phyloP scores from a whole-genome alignment of 2,329 filamentous ascomycete species.

The Byssoonygena ceratinophila region DNA sequence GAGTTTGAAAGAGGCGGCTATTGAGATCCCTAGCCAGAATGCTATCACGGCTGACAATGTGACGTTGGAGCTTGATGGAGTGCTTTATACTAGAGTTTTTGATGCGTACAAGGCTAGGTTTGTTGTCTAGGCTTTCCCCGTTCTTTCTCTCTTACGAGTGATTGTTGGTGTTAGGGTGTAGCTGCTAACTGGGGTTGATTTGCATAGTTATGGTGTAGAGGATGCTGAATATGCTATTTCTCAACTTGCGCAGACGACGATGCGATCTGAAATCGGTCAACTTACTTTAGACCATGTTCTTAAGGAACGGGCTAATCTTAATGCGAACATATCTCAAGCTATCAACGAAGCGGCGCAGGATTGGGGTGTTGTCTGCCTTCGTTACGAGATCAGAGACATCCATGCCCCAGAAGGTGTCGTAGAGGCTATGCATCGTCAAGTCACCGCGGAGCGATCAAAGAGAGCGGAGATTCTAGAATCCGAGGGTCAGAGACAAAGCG shows the following conservation, averaged over 20 bases:
- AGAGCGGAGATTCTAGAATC: slow-evolving; percentile 95
- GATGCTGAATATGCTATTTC: slow-evolving; percentile 98
- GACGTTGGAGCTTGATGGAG: slow-evolving; percentile 88
- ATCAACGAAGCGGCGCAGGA: slow-evolving; percentile 97
- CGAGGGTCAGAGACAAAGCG: slow-evolving; percentile 90
- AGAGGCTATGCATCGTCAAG: slow-evolving; percentile 95
- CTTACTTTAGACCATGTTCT: slow-evolving; percentile 92
- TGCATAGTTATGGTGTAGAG: slow-evolving; percentile 79
- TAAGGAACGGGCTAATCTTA: slow-evolving; percentile 90
- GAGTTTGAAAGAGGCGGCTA: slow-evolving; percentile 87
- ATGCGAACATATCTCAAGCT: slow-evolving; percentile 95
- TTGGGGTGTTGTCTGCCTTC: slow-evolving; percentile 91
- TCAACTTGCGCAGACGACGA: slow-evolving; percentile 94
- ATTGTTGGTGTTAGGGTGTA: background rate
- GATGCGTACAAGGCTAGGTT: slow-evolving; percentile 96
- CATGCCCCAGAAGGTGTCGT: slow-evolving; percentile 90
- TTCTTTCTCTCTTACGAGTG: background rate
- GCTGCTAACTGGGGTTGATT: background rate
- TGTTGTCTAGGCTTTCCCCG: slow-evolving; percentile 21
- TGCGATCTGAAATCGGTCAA: slow-evolving; percentile 97
- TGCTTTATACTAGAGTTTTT: slow-evolving; percentile 90
- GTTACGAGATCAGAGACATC: slow-evolving; percentile 97
- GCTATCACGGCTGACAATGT: slow-evolving; percentile 98
- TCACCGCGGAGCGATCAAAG: slow-evolving; percentile 94
- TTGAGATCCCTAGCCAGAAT: slow-evolving; percentile 95